Evolutionary conservation across 495 filamentous ascomycete genomes (phyloP).

Genomic region (Penicillium maclennaniae): DNA sequence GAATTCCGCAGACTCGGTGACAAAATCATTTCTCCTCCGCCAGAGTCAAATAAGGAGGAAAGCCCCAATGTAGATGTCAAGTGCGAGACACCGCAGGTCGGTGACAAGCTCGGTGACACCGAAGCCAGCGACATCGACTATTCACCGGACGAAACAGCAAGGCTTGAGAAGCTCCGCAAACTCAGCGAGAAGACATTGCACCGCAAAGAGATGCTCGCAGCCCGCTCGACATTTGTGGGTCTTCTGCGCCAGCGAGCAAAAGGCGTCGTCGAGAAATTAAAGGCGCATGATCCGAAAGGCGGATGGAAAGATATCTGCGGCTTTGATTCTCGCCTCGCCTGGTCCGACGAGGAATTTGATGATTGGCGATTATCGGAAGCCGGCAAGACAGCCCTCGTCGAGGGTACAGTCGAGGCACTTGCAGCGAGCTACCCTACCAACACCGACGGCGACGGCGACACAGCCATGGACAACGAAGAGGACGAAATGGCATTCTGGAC

Average conservation of each 20-base stretch:
- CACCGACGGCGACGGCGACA: slow-evolving; percentile 37
- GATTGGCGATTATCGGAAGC: slow-evolving; percentile 45
- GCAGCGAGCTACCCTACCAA: slow-evolving; percentile 28
- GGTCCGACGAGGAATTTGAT: slow-evolving; percentile 60
- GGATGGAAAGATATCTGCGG: slow-evolving; percentile 64
- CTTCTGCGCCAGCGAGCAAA: slow-evolving; percentile 45
- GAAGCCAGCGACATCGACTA: slow-evolving; percentile 32
- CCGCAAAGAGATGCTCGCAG: slow-evolving; percentile 41
- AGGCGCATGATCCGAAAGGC: slow-evolving; percentile 47
- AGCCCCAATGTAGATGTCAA: slow-evolving; percentile 9
- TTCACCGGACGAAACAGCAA: slow-evolving; percentile 37
- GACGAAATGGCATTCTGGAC: slow-evolving; percentile 31
- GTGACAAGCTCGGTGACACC: slow-evolving; percentile 64
- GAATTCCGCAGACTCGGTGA: slow-evolving; percentile 59
- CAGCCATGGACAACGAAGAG: slow-evolving; percentile 31
- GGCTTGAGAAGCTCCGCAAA: slow-evolving; percentile 41
- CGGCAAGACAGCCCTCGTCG: slow-evolving; percentile 39
- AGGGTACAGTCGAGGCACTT: slow-evolving; percentile 38
- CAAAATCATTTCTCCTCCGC: slow-evolving; percentile 40
- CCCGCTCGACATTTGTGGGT: slow-evolving; percentile 40
- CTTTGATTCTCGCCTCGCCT: slow-evolving; percentile 57
- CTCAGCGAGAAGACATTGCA: slow-evolving; percentile 35
- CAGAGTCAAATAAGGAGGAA: slow-evolving; percentile 20
- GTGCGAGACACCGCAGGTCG: slow-evolving; percentile 68
- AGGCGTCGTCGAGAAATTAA: slow-evolving; percentile 41